Evolutionary conservation across 148 eudicot species (phyloP).

Genomic region (Amaranthus hypochondriacus): DNA sequence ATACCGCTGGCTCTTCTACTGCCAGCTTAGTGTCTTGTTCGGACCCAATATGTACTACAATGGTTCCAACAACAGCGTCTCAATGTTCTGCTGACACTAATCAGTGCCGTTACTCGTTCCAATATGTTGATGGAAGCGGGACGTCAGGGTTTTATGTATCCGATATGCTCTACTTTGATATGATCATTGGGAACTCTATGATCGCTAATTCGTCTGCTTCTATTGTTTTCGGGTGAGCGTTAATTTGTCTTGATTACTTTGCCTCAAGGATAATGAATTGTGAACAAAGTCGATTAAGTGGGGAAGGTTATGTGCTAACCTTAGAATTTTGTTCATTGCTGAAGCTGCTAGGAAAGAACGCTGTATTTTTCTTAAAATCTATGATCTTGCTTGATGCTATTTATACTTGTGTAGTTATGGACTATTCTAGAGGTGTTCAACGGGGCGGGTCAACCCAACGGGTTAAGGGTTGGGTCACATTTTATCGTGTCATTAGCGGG

Average conservation of each 20-base stretch:
- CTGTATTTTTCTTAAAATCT: neutral
- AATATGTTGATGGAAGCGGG: conserved; percentile 93
- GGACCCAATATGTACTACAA: conserved; percentile 58
- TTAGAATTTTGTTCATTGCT: no score
- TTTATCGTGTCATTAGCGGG: no score
- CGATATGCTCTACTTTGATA: conserved; percentile 74
- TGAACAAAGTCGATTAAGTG: neutral
- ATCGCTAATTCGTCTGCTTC: conserved; percentile 74
- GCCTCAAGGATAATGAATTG: neutral
- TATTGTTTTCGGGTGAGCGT: conserved; percentile 74
- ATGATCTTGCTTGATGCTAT: neutral
- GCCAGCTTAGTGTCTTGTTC: conserved; percentile 66
- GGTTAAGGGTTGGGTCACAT: no score
- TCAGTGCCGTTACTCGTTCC: conserved; percentile 67
- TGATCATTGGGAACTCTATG: conserved; percentile 55
- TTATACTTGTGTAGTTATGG: no score
- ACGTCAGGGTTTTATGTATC: conserved; percentile 75
- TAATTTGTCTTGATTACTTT: neutral
- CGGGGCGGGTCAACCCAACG: no score
- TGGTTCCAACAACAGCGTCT: conserved; percentile 53
- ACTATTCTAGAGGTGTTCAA: no score
- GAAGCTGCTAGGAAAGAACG: no score
- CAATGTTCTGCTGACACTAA: conserved; percentile 54
- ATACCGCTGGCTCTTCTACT: conserved; percentile 70
- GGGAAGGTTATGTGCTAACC: no score